Evolutionary conservation across 2,329 filamentous ascomycete species (phyloP).

Genomic region (Colletotrichum lentis): DNA sequence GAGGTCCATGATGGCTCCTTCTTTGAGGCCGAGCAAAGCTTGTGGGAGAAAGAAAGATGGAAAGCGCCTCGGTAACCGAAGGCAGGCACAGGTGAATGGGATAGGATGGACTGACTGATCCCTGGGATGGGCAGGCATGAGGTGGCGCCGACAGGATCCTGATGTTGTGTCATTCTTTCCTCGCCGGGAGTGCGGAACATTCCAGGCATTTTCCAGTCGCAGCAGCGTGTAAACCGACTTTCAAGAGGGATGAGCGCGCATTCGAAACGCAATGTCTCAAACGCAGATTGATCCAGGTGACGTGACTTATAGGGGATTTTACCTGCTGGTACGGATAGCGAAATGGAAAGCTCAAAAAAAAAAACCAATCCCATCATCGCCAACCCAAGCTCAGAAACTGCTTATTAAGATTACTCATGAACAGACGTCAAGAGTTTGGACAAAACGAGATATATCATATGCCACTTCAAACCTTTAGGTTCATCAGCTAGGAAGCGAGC

Average conservation of each 20-base stretch:
- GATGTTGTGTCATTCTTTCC: conserved; percentile 32
- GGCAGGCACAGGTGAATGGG: background rate
- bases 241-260: conserved; percentile 1
- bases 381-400: background rate
- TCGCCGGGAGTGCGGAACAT: conserved; percentile 8
- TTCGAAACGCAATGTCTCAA: background rate
- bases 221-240: background rate
- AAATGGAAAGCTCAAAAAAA: background rate
- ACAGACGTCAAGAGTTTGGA: background rate
- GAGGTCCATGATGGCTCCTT: conserved; percentile 30
- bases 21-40: conserved; percentile 14
- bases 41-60: conserved; percentile 1
- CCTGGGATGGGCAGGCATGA: conserved; percentile 26
- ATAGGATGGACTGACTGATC: conserved; percentile 13
- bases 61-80: conserved; percentile 7
- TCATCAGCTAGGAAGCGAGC: no score
- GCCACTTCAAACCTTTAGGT: no score
- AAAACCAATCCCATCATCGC: background rate
- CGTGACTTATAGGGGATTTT: background rate
- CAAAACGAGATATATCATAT: background rate
- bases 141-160: conserved; percentile 22
- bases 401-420: conserved; percentile 14
- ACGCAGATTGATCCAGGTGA: background rate
- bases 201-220: conserved; percentile 27
- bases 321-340: background rate